These are phyloP conservation scores for Zygotorulaspora danielsina DNA, from an alignment of 805 yeast species.

Conservation along the genomic window DNA sequence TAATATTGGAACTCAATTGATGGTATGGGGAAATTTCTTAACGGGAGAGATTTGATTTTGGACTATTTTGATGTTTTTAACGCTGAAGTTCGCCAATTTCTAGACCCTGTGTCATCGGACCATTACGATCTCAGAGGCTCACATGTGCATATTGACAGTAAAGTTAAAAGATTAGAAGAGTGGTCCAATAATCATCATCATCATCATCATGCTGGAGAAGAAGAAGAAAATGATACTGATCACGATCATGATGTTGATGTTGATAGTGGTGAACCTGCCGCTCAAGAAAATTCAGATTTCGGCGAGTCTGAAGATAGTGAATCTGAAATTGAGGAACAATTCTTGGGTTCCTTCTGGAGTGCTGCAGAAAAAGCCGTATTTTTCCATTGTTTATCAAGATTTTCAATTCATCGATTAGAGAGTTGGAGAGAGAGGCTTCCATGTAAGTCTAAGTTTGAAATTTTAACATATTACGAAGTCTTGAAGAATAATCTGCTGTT, in stretches of 20 bases:
- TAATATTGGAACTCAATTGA: slow-evolving; percentile 1
- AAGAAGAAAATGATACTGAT: slow-evolving; percentile 7
- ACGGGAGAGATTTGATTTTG: slow-evolving; percentile 12
- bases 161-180: slow-evolving; percentile 14
- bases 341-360: slow-evolving; percentile 29
- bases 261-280: slow-evolving; percentile 13
- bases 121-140: slow-evolving; percentile 20
- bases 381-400: slow-evolving; percentile 29
- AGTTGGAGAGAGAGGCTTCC: slow-evolving; percentile 27
- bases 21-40: slow-evolving; percentile 8
- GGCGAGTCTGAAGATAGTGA: slow-evolving; percentile 7
- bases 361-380: slow-evolving; percentile 30
- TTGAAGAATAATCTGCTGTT: slow-evolving; percentile 18
- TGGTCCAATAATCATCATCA: slow-evolving; percentile 2
- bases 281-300: too few species aligned
- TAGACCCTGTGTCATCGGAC: slow-evolving; percentile 14
- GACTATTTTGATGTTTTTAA: slow-evolving; percentile 20
- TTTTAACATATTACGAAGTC: slow-evolving; percentile 26
- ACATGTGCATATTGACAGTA: slow-evolving; percentile 18
- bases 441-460: slow-evolving; percentile 29
- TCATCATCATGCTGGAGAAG: neutral
- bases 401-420: slow-evolving; percentile 32
- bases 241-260: slow-evolving; percentile 12
- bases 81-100: slow-evolving; percentile 21
- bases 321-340: slow-evolving; percentile 6